A percentile compares a stretch with the other conserved stretches of the same genome.
phyloP scores from a whole-genome alignment of 805 yeast genomes.

The Candida succiphila region DNA sequence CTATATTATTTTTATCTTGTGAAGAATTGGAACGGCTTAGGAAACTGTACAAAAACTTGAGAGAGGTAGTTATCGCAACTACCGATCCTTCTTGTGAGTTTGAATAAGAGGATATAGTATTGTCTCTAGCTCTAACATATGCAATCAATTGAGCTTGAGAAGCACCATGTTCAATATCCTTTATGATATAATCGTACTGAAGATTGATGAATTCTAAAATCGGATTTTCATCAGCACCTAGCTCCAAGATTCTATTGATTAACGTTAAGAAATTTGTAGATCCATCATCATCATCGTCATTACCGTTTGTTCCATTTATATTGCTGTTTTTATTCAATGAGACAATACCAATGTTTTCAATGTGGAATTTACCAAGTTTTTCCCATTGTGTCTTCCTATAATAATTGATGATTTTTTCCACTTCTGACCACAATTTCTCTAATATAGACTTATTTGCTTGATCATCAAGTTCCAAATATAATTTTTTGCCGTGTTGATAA shows the following conservation, averaged over 20 bases:
- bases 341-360: conserved; percentile 15
- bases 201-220: conserved; percentile 50
- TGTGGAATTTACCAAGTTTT: conserved; percentile 25
- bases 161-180: conserved; percentile 26
- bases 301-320: no score
- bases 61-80: no score
- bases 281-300: no score
- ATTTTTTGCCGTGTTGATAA: conserved; percentile 37
- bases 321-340: conserved; percentile 4
- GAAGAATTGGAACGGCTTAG: no score
- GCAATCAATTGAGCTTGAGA: conserved; percentile 31
- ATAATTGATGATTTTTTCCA: conserved; percentile 39
- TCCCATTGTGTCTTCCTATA: conserved; percentile 50
- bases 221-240: conserved; percentile 57
- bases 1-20: no score
- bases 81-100: conserved; percentile 11
- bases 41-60: no score
- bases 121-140: conserved; percentile 28
- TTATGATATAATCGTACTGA: conserved; percentile 31
- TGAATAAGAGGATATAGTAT: conserved; percentile 26
- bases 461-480: conserved; percentile 7
- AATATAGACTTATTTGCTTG: conserved; percentile 22
- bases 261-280: conserved; percentile 27
- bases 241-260: conserved; percentile 47
- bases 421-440: conserved; percentile 45